Base-by-base conservation (phyloP, 352 stramenopile genomes). In the Aphanomyces astaci region DNA sequence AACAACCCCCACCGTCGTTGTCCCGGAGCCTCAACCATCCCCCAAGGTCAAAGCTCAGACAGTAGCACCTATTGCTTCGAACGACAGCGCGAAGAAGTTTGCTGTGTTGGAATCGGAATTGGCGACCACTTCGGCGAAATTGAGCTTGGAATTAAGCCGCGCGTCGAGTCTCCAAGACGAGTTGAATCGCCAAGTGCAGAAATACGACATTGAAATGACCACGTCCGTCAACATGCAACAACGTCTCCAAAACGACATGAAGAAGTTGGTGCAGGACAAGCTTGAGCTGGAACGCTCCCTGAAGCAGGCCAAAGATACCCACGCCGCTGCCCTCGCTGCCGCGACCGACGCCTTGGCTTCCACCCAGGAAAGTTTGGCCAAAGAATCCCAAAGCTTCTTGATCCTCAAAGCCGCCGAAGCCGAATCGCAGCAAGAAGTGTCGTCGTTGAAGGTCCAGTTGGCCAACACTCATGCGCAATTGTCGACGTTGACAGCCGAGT, bases 171-270 rank as follows among this genome's bases (percentile, higher is more conserved):
- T 68, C 19, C 40, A 68, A 45, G 62, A 68, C 5, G 62, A 68
- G n/a, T 28, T 68, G 19, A 51, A 25, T 19, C 62, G 62, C 51
- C 39, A 68, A 31, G 25, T 52, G 13, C 62, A 68, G 33, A 51
- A 52, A n/a, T 68, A 68, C 49, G 62, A 51, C 40, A 68, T 68
- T 31, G 62, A 68, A 52, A 51, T 68, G 3, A 52, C 49, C 24
- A 68, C 62, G 5, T 51, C 62, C 32, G 59, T 60, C 33, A 68
- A 68, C 62, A 59, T 68, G 19, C 62, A 68, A 51, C 49, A 68
- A 52, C 62, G 62, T 32, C 36, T 68, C 27, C 62, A 68, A 40
- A 68, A 68, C 25, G 62, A 68, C 24, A 51, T 68, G 27, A 68
- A 68, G 27, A 68, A 68, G 51, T 30, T 68, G 48, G 49, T 52